phyloP scores from a whole-genome alignment of 192 early-diverging fungal genomes.

The Chytriomyces confervae region DNA sequence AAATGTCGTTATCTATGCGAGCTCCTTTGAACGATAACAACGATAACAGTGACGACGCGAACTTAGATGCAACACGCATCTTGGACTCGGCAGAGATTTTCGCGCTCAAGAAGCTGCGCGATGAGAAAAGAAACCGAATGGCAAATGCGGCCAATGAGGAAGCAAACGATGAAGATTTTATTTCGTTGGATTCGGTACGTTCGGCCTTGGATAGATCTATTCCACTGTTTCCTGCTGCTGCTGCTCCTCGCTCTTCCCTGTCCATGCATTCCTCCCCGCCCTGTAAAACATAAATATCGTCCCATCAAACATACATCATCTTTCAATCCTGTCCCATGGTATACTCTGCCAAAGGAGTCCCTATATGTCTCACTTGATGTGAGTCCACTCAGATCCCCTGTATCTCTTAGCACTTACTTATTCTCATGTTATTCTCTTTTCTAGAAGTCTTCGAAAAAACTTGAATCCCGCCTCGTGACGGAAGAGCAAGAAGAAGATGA shows the following conservation, averaged over 20 bases:
- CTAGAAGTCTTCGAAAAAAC: neutral
- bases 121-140: slow-evolving; percentile 3
- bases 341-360: neutral
- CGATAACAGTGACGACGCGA: neutral
- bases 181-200: neutral
- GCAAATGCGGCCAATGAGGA: too few relatives aligned
- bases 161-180: neutral
- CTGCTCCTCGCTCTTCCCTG: neutral
- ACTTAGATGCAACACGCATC: slow-evolving; percentile 16
- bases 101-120: slow-evolving; percentile 26
- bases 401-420: too few relatives aligned
- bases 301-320: neutral
- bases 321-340: neutral
- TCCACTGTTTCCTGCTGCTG: neutral
- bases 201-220: neutral
- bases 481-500: slow-evolving; percentile 37
- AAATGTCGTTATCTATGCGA: neutral
- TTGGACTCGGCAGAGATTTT: slow-evolving; percentile 22
- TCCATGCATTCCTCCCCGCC: too few relatives aligned
- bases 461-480: slow-evolving; percentile 34
- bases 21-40: neutral
- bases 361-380: neutral
- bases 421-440: neutral
- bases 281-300: too few relatives aligned
- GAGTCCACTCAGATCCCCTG: too few relatives aligned